A percentile compares a stretch with the other conserved stretches of the same genome.
phyloP scores from a whole-genome alignment of 2,329 filamentous ascomycete species.

The Tolypocladium cylindrosporum region DNA sequence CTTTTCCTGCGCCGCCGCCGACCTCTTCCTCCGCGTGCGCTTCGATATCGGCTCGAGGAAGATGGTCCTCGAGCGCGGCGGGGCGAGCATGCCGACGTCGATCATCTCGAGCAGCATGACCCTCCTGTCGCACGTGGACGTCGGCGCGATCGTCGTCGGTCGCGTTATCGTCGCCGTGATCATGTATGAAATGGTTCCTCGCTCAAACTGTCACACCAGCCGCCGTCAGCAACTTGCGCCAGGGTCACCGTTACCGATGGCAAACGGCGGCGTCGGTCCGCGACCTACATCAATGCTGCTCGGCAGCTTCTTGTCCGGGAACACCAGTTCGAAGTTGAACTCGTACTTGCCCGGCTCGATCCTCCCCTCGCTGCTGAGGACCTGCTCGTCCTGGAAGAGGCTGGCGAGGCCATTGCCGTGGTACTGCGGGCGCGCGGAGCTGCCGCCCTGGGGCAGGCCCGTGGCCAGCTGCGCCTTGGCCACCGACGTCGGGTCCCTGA shows the following conservation, averaged over 20 bases:
- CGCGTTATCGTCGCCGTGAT: constrained; percentile 83
- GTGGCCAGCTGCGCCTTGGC: constrained; percentile 38
- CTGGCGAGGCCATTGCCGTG: constrained; percentile 71
- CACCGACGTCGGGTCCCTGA: constrained; percentile 55
- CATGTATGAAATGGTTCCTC: constrained; percentile 85
- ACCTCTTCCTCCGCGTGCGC: constrained; percentile 52
- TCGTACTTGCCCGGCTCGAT: constrained; percentile 66
- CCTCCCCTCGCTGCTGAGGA: constrained; percentile 68
- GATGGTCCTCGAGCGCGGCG: constrained; percentile 72
- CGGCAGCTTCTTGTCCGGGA: constrained; percentile 60
- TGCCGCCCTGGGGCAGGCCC: constrained; percentile 26
- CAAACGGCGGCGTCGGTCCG: neutral
- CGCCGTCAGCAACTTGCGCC: constrained; percentile 3
- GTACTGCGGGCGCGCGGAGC: constrained; percentile 40
- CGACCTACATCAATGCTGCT: constrained; percentile 85
- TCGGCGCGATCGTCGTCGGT: constrained; percentile 76
- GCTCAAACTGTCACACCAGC: constrained; percentile 62
- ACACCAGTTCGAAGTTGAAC: constrained; percentile 67
- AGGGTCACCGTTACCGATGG: neutral
- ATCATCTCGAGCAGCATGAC: constrained; percentile 72
- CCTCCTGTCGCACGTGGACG: constrained; percentile 69
- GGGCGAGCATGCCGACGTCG: constrained; percentile 66
- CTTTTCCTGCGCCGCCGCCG: constrained; percentile 32
- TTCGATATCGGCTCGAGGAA: constrained; percentile 81
- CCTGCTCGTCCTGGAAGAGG: constrained; percentile 73